Base-by-base conservation (phyloP, 768 basidiomycete genomes). In the Podaxis mareebaensis region DNA sequence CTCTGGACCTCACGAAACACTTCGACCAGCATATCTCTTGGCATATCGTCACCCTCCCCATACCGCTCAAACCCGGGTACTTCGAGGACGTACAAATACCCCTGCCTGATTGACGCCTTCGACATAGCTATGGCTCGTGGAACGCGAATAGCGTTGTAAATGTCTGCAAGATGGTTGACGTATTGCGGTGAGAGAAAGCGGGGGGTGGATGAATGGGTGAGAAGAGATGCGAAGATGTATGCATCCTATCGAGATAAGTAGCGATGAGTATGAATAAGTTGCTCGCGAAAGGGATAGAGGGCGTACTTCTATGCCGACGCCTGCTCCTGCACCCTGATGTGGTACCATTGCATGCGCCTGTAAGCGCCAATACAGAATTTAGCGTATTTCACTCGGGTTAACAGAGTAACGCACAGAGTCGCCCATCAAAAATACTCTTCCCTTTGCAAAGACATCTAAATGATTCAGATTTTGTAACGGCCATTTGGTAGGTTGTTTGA, bases 311-410 rank as follows among this genome's bases (percentile, higher is more conserved):
- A 83, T 75, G 6, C 80, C 82, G 61, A 80, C 79, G 4, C 81
- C 81, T 3, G 82, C 82, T n/a, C 81, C 81, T 8, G 82, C 78
- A 24, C 80, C 82, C 66, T 79, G 77, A 71, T 80, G 77, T 17
- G 82, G 80, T 2, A 72, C 70, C 80, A 81, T 82, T 3, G 80
- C 80, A 66, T 83, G 81, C 2, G 79, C 79, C 76, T 76, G 17
- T 4, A 4, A 36, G 11, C 49, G 7, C 11, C 38, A 13, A 51
- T 15, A 11, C 26, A n/a, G 13, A 24, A 53, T 24, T 30, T n/a
- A 39, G 15, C 40, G 42, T 13, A 13, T 22, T n/a, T 8, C 20
- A 20, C 13, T 36, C 4, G 20, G 15, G 20, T 46, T 22, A 20
- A 20, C 17, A 13, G 17, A 22, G 56, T 20, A n/a, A 53, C 66